Base-by-base conservation (phyloP, 2,329 filamentous ascomycete species). In the Colletotrichum tropicale region DNA sequence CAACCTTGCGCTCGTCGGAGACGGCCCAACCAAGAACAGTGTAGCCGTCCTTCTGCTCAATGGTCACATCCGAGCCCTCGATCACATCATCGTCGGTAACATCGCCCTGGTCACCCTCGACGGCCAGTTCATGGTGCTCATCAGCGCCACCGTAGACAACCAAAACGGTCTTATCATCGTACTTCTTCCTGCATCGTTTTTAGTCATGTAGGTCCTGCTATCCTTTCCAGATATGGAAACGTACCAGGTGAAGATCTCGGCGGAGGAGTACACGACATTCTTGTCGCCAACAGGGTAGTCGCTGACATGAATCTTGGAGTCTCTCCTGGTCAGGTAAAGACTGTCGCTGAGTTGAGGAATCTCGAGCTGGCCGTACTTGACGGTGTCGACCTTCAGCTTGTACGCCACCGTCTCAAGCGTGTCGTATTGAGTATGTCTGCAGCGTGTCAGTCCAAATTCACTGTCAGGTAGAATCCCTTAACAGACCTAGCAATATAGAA, bases 221-320 rank as follows among this genome's bases (percentile, higher is more conserved):
- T 13, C 1, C 3, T 13, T 8, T 32, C 9, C 30, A 32, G 10
- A 32, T 32, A 32, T 12, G 4, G 10, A 32, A 10, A 28, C n/a
- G n/a, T 56, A 71, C 66, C 91, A 93, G 0, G 91, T 93, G 77
- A 91, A 91, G 67, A 94, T 88, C 79, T 94, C 92, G 0, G 91
- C 91, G 6, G 92, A 92, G 1, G 91, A 93, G 83, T 94, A 94
- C 2, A 93, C 83, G n/a, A 94, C 80, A 7, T 87, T 90, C 15
- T 87, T 82, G 26, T 88, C 87, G 2, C 89, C 91, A 64, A 94
- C 83, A 58, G 90, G 86, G 76, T 93, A 94, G 80, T 94, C 90
- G 10, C 89, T 91, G 15, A 93, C 90, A 79, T 92, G 90, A 72
- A 93, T 88, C 82, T 89, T 93, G 3, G 91, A 91, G 80, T 94